A percentile compares a stretch with the other conserved stretches of the same genome.
Conservation (phyloP, 2,329 filamentous ascomycete species). For the Xylariaceae sp. region DNA sequence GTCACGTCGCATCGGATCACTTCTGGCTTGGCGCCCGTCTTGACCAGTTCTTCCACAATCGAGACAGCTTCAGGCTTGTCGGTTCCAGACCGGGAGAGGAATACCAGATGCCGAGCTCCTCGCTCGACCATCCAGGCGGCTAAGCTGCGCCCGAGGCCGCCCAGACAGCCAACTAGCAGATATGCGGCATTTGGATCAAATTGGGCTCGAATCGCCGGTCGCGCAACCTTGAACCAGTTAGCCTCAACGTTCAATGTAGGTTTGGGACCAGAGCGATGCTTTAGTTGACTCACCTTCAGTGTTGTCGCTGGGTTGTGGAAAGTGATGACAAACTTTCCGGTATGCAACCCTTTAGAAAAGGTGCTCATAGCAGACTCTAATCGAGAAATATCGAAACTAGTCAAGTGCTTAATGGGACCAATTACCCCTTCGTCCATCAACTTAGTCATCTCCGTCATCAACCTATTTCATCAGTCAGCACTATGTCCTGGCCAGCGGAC, state of each 20-base stretch:
- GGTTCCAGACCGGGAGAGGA: conserved; percentile 42
- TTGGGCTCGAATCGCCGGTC: neutral
- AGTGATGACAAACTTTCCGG: conserved; percentile 22
- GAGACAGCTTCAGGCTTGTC: conserved; percentile 31
- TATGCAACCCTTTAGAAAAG: conserved; percentile 21
- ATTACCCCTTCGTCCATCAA: neutral
- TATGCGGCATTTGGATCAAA: conserved; percentile 31
- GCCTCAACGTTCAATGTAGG: neutral
- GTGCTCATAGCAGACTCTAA: conserved; percentile 10
- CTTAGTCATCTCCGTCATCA: conserved; percentile 14
- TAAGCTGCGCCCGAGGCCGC: conserved; percentile 44
- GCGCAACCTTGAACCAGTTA: conserved; percentile 7
- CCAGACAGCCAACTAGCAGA: conserved; percentile 45
- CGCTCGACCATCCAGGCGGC: conserved; percentile 41
- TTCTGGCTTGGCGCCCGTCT: neutral
- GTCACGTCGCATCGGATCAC: conserved; percentile 5
- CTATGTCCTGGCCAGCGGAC: too few species aligned
- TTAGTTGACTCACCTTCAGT: conserved; percentile 10
- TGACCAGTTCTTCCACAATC: neutral
- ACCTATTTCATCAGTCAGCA: neutral
- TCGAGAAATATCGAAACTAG: conserved; percentile 18
- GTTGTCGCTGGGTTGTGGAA: conserved; percentile 5
- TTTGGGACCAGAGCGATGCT: neutral
- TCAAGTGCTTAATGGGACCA: neutral
- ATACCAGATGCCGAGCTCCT: conserved; percentile 42